Evolutionary conservation across 2,329 filamentous ascomycete genomes (phyloP), one percentile per base, ranked within the genome.

Genomic region (Penicillium decumbens): DNA sequence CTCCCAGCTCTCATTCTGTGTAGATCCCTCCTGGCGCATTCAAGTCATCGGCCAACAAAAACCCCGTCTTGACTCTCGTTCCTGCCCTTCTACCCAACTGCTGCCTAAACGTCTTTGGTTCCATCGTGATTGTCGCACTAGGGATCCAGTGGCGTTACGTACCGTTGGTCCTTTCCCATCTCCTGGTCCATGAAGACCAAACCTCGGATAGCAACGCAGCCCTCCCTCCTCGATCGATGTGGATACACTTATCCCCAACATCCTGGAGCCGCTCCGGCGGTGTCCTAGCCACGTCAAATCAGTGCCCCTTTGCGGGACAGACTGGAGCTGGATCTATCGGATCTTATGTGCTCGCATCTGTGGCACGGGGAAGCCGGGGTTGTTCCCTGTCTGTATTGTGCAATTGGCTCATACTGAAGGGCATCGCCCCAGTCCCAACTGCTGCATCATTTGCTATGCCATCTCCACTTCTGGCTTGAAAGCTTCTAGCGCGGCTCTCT

Each of bases 401-500:
- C 49, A 42, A 53, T 55, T 52, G 44, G 52, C 29, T 24, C 49
- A 41, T 41, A 45, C 25, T n/a, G 5, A 53, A 39, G 28, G 43
- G 43, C 28, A 56, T 30, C 47, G 35, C 23, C 43, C 39, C 39
- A 41, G 43, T 37, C 42, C 48, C 51, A 28, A 33, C 15, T 8
- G 41, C 32, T 41, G 38, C 41, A 52, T 45, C 28, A 47, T 55
- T 50, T 50, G 42, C 53, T 33, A 53, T 47, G 30, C 41, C 45
- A 38, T 28, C 39, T 53, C 56, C 56, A 60, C 54, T 37, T 48
- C 44, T 44, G 38, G 33, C 38, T 45, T 58, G 48, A 53, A 51
- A 38, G 39, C 51, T 51, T 51, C 54, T 59, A 48, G 54, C 56
- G 58, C 59, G 59, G 59, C 59, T 61, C 59, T 51, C 44, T 47